phyloP scores from a whole-genome alignment of 2,329 filamentous ascomycete genomes.

The Myriosclerotinia scirpicola region DNA sequence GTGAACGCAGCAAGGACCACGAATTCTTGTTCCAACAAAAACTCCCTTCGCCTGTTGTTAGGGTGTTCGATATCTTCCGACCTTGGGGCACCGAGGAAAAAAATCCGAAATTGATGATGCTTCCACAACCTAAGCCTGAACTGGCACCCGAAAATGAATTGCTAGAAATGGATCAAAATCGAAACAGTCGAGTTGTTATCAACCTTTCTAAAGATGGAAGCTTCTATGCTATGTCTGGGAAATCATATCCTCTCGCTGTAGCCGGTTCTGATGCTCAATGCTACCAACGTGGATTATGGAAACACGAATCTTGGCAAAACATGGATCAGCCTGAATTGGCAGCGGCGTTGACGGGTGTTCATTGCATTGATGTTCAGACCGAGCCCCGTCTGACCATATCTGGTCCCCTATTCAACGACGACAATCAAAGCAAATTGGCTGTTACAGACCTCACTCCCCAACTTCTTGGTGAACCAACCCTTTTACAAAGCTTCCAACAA shows the following conservation, averaged over 20 bases:
- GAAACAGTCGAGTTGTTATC: constrained; percentile 72
- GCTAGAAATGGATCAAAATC: constrained; percentile 47
- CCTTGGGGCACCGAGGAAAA: constrained; percentile 65
- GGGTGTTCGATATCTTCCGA: constrained; percentile 84
- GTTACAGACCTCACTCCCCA: constrained; percentile 28
- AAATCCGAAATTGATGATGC: constrained; percentile 75
- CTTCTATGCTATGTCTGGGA: constrained; percentile 92
- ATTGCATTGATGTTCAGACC: constrained; percentile 55
- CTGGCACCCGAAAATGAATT: constrained; percentile 49
- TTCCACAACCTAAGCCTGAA: constrained; percentile 79
- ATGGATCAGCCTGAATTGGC: constrained; percentile 50
- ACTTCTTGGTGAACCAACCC: constrained; percentile 43
- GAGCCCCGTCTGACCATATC: constrained; percentile 50
- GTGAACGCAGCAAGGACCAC: constrained; percentile 45
- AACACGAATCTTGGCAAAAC: constrained; percentile 43
- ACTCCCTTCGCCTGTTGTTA: constrained; percentile 74
- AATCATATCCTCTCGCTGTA: constrained; percentile 80
- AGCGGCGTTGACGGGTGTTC: constrained; percentile 68
- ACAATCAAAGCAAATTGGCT: constrained; percentile 37
- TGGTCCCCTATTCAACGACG: constrained; percentile 36
- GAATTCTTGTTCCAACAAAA: constrained; percentile 61
- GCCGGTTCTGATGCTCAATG: constrained; percentile 57
- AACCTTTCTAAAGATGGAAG: constrained; percentile 84
- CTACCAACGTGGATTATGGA: constrained; percentile 55
- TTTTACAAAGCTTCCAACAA: constrained; percentile 52